Evolutionary conservation across 495 filamentous ascomycete genomes (phyloP).

Genomic region (Umbilicaria muhlenbergii): DNA sequence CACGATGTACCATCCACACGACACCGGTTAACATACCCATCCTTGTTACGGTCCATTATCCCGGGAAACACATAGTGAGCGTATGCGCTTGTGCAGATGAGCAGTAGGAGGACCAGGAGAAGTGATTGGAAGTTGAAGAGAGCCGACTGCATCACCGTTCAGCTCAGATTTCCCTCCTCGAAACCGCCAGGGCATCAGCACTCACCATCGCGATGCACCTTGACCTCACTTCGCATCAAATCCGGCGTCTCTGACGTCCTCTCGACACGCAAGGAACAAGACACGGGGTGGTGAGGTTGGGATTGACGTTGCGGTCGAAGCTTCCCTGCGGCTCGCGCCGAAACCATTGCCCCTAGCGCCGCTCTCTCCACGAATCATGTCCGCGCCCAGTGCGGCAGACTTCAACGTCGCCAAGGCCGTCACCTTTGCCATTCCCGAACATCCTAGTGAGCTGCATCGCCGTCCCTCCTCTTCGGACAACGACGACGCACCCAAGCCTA

Average conservation of each 20-base stretch:
- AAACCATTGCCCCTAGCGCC: not conserved
- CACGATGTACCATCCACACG: not conserved
- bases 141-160: conserved; percentile 48
- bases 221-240: too few species aligned
- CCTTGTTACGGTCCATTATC: conserved; percentile 85
- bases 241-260: too few species aligned
- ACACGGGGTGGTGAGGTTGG: not conserved
- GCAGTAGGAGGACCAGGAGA: conserved; percentile 79
- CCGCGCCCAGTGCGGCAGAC: not conserved
- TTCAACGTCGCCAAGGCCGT: too few species aligned
- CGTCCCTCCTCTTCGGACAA: not conserved
- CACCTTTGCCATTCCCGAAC: too few species aligned
- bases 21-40: conserved; percentile 43
- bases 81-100: conserved; percentile 91
- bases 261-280: not conserved
- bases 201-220: too few species aligned
- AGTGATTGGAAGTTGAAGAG: conserved; percentile 97
- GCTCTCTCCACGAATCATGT: not conserved
- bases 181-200: too few species aligned
- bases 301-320: not conserved
- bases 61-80: conserved; percentile 79
- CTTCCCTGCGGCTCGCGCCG: not conserved
- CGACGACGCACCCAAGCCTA: conserved; percentile 2
- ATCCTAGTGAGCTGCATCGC: not conserved
- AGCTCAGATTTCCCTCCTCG: not conserved